Percentiles rank a stretch among this genome's conserved stretches.
Conservation (phyloP, 164 flowering plant species). For the Taxillus chinensis region DNA sequence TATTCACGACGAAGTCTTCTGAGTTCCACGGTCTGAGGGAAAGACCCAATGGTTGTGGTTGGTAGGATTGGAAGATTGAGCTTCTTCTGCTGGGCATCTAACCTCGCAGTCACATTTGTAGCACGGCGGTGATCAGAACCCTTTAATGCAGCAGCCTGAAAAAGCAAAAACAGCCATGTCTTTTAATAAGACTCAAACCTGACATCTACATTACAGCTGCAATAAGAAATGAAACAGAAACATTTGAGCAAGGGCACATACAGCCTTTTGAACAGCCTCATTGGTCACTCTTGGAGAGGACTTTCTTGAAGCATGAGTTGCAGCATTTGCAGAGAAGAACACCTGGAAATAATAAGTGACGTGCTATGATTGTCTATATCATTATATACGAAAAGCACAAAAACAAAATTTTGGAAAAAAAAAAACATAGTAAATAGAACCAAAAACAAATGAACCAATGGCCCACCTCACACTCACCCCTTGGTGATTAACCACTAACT, state of each 20-base stretch:
- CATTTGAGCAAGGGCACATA: constrained; percentile 21
- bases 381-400: no score
- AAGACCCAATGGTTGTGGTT: constrained; percentile 74
- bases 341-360: constrained; percentile 25
- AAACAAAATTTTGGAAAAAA: no score
- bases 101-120: constrained; percentile 56
- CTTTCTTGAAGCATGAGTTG: constrained; percentile 62
- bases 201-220: no score
- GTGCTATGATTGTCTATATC: no score
- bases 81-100: constrained; percentile 70
- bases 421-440: no score
- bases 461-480: no score
- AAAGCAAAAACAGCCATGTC: neutral
- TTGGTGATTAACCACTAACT: no score
- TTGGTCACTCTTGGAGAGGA: constrained; percentile 64
- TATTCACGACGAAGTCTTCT: constrained; percentile 75
- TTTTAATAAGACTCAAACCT: no score
- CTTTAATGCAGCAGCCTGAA: constrained; percentile 63
- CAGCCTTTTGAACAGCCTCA: constrained; percentile 69
- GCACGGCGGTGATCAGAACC: constrained; percentile 73
- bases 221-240: no score
- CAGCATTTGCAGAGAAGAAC: constrained; percentile 58
- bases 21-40: constrained; percentile 75
- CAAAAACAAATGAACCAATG: no score
- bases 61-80: constrained; percentile 64